Percentiles rank a stretch among this genome's conserved stretches.
Evolutionary conservation across 257 asterid genomes (phyloP).

Genomic region (Primulina huaijiensis): DNA sequence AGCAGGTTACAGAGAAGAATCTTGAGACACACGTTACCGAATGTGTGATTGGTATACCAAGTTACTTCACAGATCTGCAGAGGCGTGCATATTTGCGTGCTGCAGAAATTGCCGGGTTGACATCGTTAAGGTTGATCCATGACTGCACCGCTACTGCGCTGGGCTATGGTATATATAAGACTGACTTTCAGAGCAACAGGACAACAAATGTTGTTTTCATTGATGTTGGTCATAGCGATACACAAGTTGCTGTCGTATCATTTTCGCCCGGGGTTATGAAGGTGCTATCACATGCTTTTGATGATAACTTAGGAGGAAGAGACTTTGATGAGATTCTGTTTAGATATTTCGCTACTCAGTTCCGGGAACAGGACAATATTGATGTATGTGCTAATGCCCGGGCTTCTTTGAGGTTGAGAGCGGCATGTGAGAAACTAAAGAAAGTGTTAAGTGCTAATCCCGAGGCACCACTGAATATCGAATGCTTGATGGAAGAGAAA

Average conservation of each 20-base stretch:
- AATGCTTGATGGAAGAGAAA: constrained; percentile 98
- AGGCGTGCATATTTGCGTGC: constrained; percentile 84
- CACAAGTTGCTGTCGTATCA: constrained; percentile 79
- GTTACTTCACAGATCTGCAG: constrained; percentile 81
- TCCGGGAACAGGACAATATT: constrained; percentile 65
- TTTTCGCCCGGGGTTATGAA: constrained; percentile 75
- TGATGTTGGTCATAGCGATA: constrained; percentile 93
- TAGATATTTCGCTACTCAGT: constrained; percentile 66
- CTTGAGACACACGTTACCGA: constrained; percentile 53
- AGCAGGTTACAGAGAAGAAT: constrained; percentile 72
- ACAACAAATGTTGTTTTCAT: constrained; percentile 73
- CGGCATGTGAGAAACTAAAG: constrained; percentile 90
- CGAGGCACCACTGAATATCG: constrained; percentile 89
- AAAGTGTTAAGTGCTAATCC: constrained; percentile 96
- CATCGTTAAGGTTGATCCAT: constrained; percentile 76
- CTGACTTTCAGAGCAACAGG: constrained; percentile 53
- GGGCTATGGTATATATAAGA: constrained; percentile 90
- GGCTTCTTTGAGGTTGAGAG: constrained; percentile 82
- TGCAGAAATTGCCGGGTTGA: constrained; percentile 87
- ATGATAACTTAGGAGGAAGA: constrained; percentile 84
- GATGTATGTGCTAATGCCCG: constrained; percentile 80
- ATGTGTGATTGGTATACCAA: constrained; percentile 85
- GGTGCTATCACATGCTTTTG: constrained; percentile 82
- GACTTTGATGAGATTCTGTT: constrained; percentile 90
- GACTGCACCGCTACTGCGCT: constrained; percentile 92